A percentile compares a stretch with the other conserved stretches of the same genome.
Evolutionary conservation across 768 basidiomycete genomes (phyloP).

Genomic region (Suillus weaverae): DNA sequence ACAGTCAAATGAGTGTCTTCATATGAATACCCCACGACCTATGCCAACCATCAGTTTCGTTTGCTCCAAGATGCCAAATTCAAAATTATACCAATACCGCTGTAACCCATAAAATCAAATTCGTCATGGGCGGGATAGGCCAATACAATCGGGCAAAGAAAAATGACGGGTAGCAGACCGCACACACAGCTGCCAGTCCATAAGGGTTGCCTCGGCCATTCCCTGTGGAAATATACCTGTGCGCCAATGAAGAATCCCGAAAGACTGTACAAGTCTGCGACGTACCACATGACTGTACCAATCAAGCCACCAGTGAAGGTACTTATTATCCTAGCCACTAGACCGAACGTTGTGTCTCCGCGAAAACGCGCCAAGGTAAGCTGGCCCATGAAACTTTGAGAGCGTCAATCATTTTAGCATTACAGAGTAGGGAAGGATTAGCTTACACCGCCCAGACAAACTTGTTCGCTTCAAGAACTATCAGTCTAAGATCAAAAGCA

Average conservation of each 20-base stretch:
- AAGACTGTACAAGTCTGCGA: background rate
- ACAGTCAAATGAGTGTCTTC: conserved; percentile 51
- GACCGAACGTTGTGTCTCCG: conserved; percentile 72
- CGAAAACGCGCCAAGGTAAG: conserved; percentile 68
- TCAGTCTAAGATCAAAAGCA: background rate
- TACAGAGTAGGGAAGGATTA: background rate
- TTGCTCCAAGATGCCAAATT: background rate
- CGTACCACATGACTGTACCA: conserved; percentile 69
- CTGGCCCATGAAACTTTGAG: conserved; percentile 68
- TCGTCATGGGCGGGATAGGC: conserved; percentile 72
- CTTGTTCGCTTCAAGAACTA: conserved; percentile 46
- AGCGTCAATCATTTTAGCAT: conserved; percentile 3
- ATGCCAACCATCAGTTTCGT: background rate
- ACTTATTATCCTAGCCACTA: conserved; percentile 57
- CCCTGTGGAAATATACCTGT: conserved; percentile 72
- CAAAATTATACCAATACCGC: conserved; percentile 48
- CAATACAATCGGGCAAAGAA: conserved; percentile 72
- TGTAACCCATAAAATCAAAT: conserved; percentile 68
- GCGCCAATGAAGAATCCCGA: background rate
- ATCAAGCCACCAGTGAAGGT: conserved; percentile 66
- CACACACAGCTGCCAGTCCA: conserved; percentile 67
- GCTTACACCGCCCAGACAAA: conserved; percentile 73
- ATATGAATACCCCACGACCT: conserved; percentile 78
- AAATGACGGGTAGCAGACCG: conserved; percentile 71
- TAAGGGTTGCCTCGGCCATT: conserved; percentile 59